Conservation (phyloP, 768 basidiomycete genomes). For the Crucibulum laeve region DNA sequence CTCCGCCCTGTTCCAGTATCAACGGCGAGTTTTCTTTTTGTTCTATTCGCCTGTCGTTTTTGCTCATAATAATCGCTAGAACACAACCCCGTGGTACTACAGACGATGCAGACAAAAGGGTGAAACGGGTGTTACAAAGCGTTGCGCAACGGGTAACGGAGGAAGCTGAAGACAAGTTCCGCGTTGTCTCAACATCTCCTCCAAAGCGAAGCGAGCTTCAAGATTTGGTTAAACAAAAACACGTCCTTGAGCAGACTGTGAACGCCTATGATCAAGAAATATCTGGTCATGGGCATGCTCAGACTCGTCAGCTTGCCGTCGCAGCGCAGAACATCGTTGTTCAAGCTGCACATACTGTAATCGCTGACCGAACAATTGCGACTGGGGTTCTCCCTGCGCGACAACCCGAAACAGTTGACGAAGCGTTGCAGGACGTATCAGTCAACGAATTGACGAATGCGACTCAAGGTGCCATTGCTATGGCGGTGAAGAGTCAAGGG, state of each 20-base stretch:
- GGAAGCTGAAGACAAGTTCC: constrained; percentile 67
- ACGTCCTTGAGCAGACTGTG: constrained; percentile 67
- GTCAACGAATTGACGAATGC: constrained; percentile 48
- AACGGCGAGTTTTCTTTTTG: constrained; percentile 25
- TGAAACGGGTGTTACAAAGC: constrained; percentile 72
- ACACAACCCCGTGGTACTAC: constrained; percentile 23
- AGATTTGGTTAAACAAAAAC: constrained; percentile 76
- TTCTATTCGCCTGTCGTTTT: neutral
- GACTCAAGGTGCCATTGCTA: constrained; percentile 67
- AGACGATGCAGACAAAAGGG: constrained; percentile 53
- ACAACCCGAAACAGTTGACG: constrained; percentile 32
- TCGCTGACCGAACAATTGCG: constrained; percentile 42
- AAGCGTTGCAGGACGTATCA: constrained; percentile 41
- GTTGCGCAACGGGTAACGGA: constrained; percentile 77
- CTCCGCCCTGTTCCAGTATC: constrained; percentile 37
- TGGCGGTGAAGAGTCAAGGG: constrained; percentile 75
- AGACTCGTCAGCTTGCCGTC: constrained; percentile 58
- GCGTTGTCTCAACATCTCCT: constrained; percentile 42
- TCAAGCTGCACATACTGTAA: constrained; percentile 70
- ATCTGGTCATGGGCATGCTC: constrained; percentile 46
- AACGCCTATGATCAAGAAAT: constrained; percentile 73
- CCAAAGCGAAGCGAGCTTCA: constrained; percentile 49
- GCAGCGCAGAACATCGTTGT: constrained; percentile 82
- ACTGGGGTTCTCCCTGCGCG: constrained; percentile 30
- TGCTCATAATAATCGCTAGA: constrained; percentile 10